Conservation (phyloP, 176 grass and related monocot species). For the Urochloa ruziziensis region DNA sequence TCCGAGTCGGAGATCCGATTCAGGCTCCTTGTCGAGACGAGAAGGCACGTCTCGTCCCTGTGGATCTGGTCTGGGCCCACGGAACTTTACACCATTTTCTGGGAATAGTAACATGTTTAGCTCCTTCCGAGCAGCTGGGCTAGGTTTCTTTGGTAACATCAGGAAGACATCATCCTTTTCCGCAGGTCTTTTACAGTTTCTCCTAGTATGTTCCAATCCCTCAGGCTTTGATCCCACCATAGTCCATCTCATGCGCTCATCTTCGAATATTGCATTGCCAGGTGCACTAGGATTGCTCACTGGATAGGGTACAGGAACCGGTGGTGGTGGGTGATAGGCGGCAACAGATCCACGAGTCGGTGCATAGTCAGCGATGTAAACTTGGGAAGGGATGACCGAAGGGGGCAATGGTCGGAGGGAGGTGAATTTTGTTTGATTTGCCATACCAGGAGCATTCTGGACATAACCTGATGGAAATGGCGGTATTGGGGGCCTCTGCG, state of each 20-base stretch:
- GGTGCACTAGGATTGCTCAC: conserved; percentile 12
- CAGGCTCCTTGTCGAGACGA: conserved; percentile 5
- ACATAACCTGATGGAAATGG: conserved; percentile 23
- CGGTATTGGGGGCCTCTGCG: conserved; percentile 17
- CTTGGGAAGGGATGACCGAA: conserved; percentile 46
- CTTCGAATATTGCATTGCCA: not conserved
- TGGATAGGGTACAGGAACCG: conserved; percentile 6
- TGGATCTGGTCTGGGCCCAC: conserved; percentile 19
- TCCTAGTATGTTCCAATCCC: conserved; percentile 9
- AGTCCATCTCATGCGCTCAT: conserved; percentile 37
- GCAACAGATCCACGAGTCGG: conserved; percentile 27
- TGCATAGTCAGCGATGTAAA: conserved; percentile 21
- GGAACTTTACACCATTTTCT: conserved; percentile 7
- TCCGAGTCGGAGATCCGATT: conserved; percentile 6
- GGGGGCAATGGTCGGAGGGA: conserved; percentile 52
- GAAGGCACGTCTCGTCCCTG: conserved; percentile 10
- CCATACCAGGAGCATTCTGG: conserved; percentile 7
- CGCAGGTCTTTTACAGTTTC: conserved; percentile 37
- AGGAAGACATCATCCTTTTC: conserved; percentile 16
- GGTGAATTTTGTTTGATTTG: conserved; percentile 45
- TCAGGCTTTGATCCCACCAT: conserved; percentile 22
- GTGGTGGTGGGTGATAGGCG: conserved; percentile 31
- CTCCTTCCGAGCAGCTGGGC: conserved; percentile 16
- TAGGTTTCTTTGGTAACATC: conserved; percentile 42
- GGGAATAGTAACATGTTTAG: not conserved